A percentile compares a stretch with the other conserved stretches of the same genome.
phyloP scores from a whole-genome alignment of 1,284 basidiomycete genomes.

The Exobasidium cylindrosporum region DNA sequence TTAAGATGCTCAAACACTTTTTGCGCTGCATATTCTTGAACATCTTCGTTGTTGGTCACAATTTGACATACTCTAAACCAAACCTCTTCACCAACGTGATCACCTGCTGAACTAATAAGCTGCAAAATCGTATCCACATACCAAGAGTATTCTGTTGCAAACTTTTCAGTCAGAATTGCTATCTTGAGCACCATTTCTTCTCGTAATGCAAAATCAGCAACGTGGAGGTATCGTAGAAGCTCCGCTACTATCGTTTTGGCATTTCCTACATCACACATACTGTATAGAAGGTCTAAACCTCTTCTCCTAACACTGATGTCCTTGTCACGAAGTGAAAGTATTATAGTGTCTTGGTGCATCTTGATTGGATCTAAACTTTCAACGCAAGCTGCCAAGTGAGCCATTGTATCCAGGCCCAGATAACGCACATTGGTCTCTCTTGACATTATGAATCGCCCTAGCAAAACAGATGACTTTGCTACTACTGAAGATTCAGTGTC shows the following conservation, averaged over 20 bases:
- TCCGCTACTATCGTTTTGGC: conserved; percentile 92
- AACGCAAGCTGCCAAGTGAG: conserved; percentile 88
- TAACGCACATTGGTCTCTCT: conserved; percentile 99
- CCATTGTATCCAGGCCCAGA: conserved; percentile 95
- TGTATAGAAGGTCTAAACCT: conserved; percentile 91
- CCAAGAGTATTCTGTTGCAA: conserved; percentile 71
- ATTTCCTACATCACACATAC: conserved; percentile 97
- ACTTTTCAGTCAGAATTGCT: conserved; percentile 95
- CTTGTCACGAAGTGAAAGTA: conserved; percentile 87
- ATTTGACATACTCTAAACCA: conserved; percentile 99
- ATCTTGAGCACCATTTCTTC: conserved; percentile 99
- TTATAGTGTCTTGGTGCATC: conserved; percentile 91
- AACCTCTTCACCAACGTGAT: conserved; percentile 97
- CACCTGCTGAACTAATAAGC: conserved; percentile 91
- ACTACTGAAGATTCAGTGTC: conserved; percentile 88
- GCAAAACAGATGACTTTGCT: conserved; percentile 79
- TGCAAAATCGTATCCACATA: conserved; percentile 64
- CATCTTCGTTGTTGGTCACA: conserved; percentile 94
- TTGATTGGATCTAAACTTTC: conserved; percentile 83
- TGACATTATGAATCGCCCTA: conserved; percentile 92
- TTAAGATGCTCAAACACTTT: conserved; percentile 90
- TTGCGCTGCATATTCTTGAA: conserved; percentile 81
- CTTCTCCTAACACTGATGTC: conserved; percentile 94
- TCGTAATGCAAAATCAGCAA: conserved; percentile 90
- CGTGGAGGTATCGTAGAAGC: conserved; percentile 82